Percentiles rank a stretch among this genome's conserved stretches.
phyloP scores from a whole-genome alignment of 2,329 filamentous ascomycete species.

The Aspergillus persii region DNA sequence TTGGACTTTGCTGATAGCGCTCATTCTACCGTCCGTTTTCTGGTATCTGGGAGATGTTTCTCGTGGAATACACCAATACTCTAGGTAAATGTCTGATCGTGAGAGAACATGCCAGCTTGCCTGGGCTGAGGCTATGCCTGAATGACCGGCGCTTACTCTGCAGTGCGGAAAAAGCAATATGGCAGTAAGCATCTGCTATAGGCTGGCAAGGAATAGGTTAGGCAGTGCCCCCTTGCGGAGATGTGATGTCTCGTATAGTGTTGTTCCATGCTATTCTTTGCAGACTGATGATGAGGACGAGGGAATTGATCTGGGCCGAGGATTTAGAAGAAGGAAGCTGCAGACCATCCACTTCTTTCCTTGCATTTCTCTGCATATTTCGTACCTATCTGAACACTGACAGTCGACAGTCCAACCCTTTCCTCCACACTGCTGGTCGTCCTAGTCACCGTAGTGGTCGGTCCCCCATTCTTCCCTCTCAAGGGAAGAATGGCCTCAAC shows the following conservation, averaged over 20 bases:
- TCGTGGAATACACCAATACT: too few species aligned
- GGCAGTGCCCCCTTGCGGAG: too few species aligned
- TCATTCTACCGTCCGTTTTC: not conserved
- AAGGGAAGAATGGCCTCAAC: conserved; percentile 26
- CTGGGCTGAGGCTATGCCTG: not conserved
- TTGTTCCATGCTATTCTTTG: too few species aligned
- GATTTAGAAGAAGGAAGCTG: too few species aligned
- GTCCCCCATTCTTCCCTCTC: conserved; percentile 7
- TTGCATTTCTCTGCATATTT: too few species aligned
- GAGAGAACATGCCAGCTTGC: not conserved
- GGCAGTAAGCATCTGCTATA: not conserved
- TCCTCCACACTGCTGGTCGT: conserved; percentile 31
- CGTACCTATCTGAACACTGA: conserved; percentile 18
- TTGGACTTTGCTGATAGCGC: not conserved
- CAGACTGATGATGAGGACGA: too few species aligned
- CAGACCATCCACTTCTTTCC: too few species aligned
- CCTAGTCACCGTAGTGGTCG: conserved; percentile 1
- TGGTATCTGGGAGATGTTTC: not conserved
- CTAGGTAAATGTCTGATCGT: too few species aligned
- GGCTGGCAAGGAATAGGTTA: not conserved
- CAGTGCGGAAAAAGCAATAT: not conserved
- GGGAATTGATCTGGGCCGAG: too few species aligned
- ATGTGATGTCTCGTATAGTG: too few species aligned
- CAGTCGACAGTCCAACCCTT: conserved; percentile 32
- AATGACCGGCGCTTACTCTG: not conserved